Percentiles rank a stretch among this genome's conserved stretches.
These are phyloP conservation scores for Polyporus arcularius DNA, from an alignment of 768 basidiomycete genomes.

Conservation along the genomic window DNA sequence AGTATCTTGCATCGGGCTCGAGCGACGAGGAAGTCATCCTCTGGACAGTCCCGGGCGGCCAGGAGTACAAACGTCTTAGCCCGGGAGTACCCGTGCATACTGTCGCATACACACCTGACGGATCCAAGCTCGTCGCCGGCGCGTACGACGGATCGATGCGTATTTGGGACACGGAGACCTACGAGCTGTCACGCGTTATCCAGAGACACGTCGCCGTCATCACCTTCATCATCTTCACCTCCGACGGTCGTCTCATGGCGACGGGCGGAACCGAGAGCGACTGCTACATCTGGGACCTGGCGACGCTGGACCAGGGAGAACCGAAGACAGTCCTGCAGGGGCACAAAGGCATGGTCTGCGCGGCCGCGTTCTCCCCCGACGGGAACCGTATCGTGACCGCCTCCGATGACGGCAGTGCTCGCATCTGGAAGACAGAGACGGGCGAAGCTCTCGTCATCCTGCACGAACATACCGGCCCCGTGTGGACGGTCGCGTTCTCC, in stretches of 20 bases:
- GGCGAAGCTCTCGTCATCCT: conserved; percentile 24
- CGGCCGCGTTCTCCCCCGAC: conserved; percentile 30
- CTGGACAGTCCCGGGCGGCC: conserved; percentile 15
- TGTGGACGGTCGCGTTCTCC: conserved; percentile 30
- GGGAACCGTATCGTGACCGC: conserved; percentile 28
- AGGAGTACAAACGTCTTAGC: conserved; percentile 16
- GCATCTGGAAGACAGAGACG: conserved; percentile 27
- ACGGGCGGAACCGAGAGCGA: conserved; percentile 11
- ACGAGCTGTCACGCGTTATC: background rate
- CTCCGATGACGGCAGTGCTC: conserved; percentile 27
- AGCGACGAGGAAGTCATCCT: conserved; percentile 15
- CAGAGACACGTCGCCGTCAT: conserved; percentile 13
- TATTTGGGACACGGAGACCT: conserved; percentile 15
- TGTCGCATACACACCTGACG: conserved; percentile 26
- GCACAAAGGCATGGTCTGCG: conserved; percentile 21
- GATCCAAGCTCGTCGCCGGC: conserved; percentile 22
- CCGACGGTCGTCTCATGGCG: conserved; percentile 14
- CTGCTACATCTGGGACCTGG: conserved; percentile 19
- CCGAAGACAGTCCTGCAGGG: background rate
- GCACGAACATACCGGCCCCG: conserved; percentile 23
- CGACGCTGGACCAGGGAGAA: conserved; percentile 10
- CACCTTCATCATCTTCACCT: conserved; percentile 36
- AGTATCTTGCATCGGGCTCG: conserved; percentile 15
- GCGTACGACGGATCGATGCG: conserved; percentile 22
- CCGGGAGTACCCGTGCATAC: conserved; percentile 13